These are phyloP conservation scores for Bimuria novae-zelandiae DNA, from an alignment of 2,329 filamentous ascomycete genomes.

Conservation along the genomic window DNA sequence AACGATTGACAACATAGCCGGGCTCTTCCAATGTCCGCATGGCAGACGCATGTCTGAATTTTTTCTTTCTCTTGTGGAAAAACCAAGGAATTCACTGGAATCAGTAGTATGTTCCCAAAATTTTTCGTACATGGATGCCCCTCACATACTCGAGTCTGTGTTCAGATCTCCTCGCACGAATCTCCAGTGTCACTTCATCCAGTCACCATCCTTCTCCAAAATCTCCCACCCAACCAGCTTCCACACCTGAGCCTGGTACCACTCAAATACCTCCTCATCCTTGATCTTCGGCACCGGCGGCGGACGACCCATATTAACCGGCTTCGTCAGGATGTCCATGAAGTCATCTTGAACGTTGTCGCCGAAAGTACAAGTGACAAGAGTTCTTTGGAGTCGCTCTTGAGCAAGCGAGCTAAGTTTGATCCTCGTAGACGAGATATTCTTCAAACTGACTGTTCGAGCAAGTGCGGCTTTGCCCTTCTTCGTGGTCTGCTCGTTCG, in stretches of 20 bases:
- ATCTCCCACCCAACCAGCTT: slow-evolving; percentile 62
- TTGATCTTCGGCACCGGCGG: slow-evolving; percentile 43
- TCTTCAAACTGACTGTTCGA: slow-evolving; percentile 34
- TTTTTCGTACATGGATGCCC: no score
- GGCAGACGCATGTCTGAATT: no score
- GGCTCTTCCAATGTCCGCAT: no score
- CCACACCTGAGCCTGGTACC: slow-evolving; percentile 63
- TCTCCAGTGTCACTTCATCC: slow-evolving; percentile 14
- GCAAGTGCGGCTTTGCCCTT: slow-evolving; percentile 9
- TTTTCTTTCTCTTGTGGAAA: no score
- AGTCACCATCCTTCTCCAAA: slow-evolving; percentile 33
- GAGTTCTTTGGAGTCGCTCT: slow-evolving; percentile 51
- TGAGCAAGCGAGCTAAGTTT: slow-evolving; percentile 45
- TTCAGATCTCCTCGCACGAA: no score
- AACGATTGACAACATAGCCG: no score
- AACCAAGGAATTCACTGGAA: no score
- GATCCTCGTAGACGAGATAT: slow-evolving; percentile 31
- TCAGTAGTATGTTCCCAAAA: no score
- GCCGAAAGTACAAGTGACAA: slow-evolving; percentile 52
- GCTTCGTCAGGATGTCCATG: slow-evolving; percentile 49
- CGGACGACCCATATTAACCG: slow-evolving; percentile 30
- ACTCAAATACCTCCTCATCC: slow-evolving; percentile 52
- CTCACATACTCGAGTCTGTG: no score
- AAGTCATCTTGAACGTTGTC: slow-evolving; percentile 45
- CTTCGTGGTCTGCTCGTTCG: slow-evolving; percentile 31